These are phyloP conservation scores for Exophiala bonariae DNA, from an alignment of 2,329 filamentous ascomycete species.

Conservation along the genomic window DNA sequence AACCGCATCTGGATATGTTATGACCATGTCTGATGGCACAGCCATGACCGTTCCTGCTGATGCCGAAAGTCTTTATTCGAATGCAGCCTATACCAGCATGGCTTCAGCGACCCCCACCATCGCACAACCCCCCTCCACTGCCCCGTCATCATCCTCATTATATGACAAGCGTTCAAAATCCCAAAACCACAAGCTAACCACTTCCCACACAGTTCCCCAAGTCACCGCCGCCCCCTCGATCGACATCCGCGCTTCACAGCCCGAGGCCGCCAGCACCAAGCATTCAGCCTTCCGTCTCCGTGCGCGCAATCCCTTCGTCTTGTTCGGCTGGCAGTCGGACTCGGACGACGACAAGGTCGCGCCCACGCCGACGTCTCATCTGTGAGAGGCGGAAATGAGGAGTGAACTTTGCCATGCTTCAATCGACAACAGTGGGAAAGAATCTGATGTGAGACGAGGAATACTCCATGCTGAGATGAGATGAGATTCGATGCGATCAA, in stretches of 20 bases:
- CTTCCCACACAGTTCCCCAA: not conserved
- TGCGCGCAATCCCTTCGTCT: conserved; percentile 14
- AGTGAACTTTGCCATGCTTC: no score
- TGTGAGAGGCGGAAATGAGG: no score
- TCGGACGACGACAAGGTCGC: no score
- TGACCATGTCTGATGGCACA: conserved; percentile 9
- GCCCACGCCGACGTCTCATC: no score
- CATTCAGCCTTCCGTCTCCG: conserved; percentile 13
- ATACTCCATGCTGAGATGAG: no score
- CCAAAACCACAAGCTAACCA: not conserved
- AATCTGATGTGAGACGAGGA: no score
- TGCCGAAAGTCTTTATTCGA: no score
- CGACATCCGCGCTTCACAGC: not conserved
- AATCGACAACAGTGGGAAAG: no score
- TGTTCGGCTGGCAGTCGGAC: conserved; percentile 10
- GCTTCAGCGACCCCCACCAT: not conserved
- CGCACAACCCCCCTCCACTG: not conserved
- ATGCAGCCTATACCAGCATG: not conserved
- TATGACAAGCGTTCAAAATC: not conserved
- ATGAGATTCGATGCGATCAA: no score
- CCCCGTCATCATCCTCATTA: not conserved
- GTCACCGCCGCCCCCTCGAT: conserved; percentile 3
- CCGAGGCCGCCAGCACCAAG: conserved; percentile 1
- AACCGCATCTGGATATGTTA: not conserved
- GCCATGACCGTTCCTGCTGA: conserved; percentile 1